Conservation (phyloP, 306 rosid species). For the Cicer yamashitae region DNA sequence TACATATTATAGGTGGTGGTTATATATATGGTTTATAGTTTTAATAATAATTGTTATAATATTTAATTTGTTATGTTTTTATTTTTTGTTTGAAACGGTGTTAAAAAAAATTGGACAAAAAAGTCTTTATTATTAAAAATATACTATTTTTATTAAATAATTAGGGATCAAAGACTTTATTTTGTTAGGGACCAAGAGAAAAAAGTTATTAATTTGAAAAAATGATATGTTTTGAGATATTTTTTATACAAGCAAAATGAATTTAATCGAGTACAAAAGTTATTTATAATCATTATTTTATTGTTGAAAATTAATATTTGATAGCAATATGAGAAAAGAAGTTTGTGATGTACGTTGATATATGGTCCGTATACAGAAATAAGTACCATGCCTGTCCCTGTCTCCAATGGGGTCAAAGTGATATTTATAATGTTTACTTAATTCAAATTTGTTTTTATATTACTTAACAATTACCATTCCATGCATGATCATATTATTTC, state of each 20-base stretch:
- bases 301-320: background rate
- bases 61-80: background rate
- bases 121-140: background rate
- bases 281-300: background rate
- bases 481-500: background rate
- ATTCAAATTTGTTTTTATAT: background rate
- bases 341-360: background rate
- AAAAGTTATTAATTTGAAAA: background rate
- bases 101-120: background rate
- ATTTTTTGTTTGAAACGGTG: background rate
- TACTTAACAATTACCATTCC: background rate
- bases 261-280: no score
- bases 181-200: background rate
- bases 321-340: constrained; percentile 6
- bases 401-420: background rate
- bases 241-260: no score
- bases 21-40: background rate
- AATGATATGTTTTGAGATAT: background rate
- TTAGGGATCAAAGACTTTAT: background rate
- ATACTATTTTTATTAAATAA: background rate
- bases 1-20: background rate
- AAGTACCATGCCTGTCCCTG: constrained; percentile 26
- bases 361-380: constrained; percentile 37
- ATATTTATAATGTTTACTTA: background rate
- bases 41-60: background rate